A percentile compares a stretch with the other conserved stretches of the same genome.
Conservation (phyloP, 192 early-diverging fungal species). For the Coemansia aciculifera region DNA sequence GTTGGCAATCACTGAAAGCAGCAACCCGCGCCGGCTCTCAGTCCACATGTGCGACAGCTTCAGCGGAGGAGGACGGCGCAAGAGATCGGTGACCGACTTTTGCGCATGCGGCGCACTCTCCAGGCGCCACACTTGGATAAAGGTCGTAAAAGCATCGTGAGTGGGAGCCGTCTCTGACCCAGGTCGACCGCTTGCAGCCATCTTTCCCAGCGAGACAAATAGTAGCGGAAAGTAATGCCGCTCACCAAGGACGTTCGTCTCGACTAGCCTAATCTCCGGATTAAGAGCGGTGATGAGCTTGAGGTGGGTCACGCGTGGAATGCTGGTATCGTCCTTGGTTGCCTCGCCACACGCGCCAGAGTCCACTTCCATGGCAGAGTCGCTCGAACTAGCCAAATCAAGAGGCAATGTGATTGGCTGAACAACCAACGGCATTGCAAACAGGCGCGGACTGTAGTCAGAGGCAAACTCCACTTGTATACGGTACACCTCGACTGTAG, state of each 20-base stretch:
- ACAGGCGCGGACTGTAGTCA: conserved; percentile 53
- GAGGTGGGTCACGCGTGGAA: conserved; percentile 39
- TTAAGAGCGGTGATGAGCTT: conserved; percentile 54
- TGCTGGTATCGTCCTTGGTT: conserved; percentile 8
- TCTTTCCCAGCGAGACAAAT: conserved; percentile 38
- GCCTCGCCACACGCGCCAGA: background rate
- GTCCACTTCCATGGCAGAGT: conserved; percentile 19
- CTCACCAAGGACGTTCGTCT: conserved; percentile 50
- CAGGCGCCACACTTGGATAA: conserved; percentile 49
- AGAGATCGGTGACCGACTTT: conserved; percentile 34
- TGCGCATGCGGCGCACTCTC: conserved; percentile 49
- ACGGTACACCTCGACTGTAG: conserved; percentile 48
- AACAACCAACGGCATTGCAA: conserved; percentile 50
- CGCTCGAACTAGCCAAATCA: conserved; percentile 12
- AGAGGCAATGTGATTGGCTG: conserved; percentile 38
- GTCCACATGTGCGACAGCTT: conserved; percentile 47
- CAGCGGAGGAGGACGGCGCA: conserved; percentile 41
- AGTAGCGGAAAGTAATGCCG: conserved; percentile 50
- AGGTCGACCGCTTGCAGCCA: background rate
- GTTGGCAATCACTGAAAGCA: conserved; percentile 47
- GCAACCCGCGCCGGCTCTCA: conserved; percentile 34
- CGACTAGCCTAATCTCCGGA: conserved; percentile 44
- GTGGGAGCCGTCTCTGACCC: background rate
- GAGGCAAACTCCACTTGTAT: conserved; percentile 56
- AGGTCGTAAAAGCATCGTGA: conserved; percentile 22